A percentile compares a stretch with the other conserved stretches of the same genome.
phyloP scores from a whole-genome alignment of 805 yeast genomes.

The Wickerhamomyces bovis region DNA sequence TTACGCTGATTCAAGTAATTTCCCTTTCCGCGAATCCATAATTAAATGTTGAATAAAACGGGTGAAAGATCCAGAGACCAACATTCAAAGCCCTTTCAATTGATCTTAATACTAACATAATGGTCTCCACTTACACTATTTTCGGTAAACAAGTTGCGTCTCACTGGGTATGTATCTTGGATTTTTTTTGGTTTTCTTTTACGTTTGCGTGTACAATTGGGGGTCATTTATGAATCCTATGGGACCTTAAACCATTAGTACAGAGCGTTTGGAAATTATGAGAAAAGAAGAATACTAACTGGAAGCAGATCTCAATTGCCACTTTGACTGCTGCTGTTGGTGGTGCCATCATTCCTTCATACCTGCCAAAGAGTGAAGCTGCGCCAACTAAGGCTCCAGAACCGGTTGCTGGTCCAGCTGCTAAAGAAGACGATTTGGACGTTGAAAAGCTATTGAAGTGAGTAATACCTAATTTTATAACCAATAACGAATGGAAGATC shows the following conservation, averaged over 20 bases:
- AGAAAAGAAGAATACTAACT: neutral
- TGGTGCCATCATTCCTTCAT: slow-evolving; percentile 23
- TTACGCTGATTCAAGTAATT: neutral
- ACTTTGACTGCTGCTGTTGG: slow-evolving; percentile 28
- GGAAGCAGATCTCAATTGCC: slow-evolving; percentile 26
- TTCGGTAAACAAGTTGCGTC: slow-evolving; percentile 25
- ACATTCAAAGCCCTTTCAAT: neutral
- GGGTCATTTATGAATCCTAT: neutral
- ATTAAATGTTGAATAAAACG: neutral
- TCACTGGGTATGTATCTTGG: slow-evolving; percentile 22
- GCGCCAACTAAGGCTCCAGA: slow-evolving; percentile 20
- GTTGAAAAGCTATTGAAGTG: slow-evolving; percentile 28
- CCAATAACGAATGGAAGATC: too few species aligned
- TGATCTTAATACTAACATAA: slow-evolving; percentile 1
- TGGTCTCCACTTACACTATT: slow-evolving; percentile 25
- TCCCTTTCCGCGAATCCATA: neutral
- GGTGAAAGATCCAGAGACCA: neutral
- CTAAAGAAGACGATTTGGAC: slow-evolving; percentile 25
- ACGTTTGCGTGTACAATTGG: neutral
- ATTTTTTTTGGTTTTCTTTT: neutral
- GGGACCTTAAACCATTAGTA: too few species aligned
- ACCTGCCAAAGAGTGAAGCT: slow-evolving; percentile 15
- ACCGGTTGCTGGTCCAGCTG: slow-evolving; percentile 21
- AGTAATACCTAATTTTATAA: slow-evolving; percentile 7
- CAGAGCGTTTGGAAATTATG: too few species aligned